A percentile compares a stretch with the other conserved stretches of the same genome.
phyloP scores from a whole-genome alignment of 768 basidiomycete genomes.

The Xerocomellus intermedius region DNA sequence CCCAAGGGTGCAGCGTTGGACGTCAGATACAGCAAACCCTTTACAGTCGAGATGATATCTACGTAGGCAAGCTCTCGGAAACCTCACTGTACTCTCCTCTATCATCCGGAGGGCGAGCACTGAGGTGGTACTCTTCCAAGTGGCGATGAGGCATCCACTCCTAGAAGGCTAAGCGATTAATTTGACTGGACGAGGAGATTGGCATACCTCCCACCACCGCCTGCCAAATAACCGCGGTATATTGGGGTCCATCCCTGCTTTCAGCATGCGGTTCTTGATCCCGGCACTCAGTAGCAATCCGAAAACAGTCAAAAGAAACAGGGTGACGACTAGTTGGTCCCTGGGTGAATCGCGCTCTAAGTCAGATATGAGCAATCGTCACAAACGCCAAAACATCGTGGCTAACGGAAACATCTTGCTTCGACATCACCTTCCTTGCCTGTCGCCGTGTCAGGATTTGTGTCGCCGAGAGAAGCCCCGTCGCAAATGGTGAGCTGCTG shows the following conservation, averaged over 20 bases:
- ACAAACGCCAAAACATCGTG: constrained; percentile 32
- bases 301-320: constrained; percentile 86
- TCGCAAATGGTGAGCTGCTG: constrained; percentile 84
- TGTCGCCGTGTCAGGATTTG: constrained; percentile 89
- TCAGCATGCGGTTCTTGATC: constrained; percentile 78
- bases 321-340: constrained; percentile 89
- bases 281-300: constrained; percentile 83
- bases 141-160: constrained; percentile 49
- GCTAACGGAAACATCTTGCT: constrained; percentile 92
- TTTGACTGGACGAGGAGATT: constrained; percentile 17
- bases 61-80: constrained; percentile 27
- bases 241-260: constrained; percentile 67
- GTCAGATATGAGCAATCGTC: constrained; percentile 24
- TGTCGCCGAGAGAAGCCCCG: constrained; percentile 79
- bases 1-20: background rate
- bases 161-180: constrained; percentile 23
- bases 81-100: constrained; percentile 49
- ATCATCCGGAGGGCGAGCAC: constrained; percentile 29
- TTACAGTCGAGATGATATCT: constrained; percentile 8
- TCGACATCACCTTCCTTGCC: constrained; percentile 96
- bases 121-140: constrained; percentile 50
- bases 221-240: constrained; percentile 61
- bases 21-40: background rate
- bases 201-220: constrained; percentile 82
- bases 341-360: constrained; percentile 93